Conservation (phyloP, 139 green algal genomes). For the Microglena sp. region DNA sequence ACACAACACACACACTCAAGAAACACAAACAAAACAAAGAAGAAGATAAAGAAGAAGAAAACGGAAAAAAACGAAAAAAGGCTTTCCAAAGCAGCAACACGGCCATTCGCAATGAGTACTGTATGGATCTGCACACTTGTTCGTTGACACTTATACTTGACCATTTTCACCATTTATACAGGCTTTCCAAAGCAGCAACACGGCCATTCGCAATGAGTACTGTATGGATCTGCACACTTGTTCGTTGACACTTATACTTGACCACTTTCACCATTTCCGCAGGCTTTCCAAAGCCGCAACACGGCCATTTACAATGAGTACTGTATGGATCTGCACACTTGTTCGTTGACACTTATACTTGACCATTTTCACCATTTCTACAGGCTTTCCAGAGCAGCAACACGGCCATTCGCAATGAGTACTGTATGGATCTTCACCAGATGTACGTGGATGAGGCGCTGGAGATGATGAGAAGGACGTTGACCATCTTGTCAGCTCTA, state of each 20-base stretch:
- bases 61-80: too few species aligned
- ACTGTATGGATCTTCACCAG: conserved; percentile 17
- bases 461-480: conserved; percentile 4
- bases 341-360: neutral
- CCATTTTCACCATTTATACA: too few species aligned
- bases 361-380: neutral
- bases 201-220: conserved; percentile 11
- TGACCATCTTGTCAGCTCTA: conserved; percentile 9
- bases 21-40: too few species aligned
- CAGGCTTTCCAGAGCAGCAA: conserved; percentile 16
- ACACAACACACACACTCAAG: too few species aligned
- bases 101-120: too few species aligned
- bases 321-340: conserved; percentile 15
- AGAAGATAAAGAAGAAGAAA: too few species aligned
- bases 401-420: conserved; percentile 8
- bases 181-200: conserved; percentile 3
- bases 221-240: conserved; percentile 14
- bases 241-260: neutral
- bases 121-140: too few species aligned
- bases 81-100: too few species aligned
- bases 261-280: neutral
- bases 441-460: conserved; percentile 19
- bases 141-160: too few species aligned
- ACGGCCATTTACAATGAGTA: conserved; percentile 9
- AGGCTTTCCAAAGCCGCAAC: conserved; percentile 14